Evolutionary conservation across 768 basidiomycete species (phyloP).

Genomic region (Hemileccinum rubropunctum): DNA sequence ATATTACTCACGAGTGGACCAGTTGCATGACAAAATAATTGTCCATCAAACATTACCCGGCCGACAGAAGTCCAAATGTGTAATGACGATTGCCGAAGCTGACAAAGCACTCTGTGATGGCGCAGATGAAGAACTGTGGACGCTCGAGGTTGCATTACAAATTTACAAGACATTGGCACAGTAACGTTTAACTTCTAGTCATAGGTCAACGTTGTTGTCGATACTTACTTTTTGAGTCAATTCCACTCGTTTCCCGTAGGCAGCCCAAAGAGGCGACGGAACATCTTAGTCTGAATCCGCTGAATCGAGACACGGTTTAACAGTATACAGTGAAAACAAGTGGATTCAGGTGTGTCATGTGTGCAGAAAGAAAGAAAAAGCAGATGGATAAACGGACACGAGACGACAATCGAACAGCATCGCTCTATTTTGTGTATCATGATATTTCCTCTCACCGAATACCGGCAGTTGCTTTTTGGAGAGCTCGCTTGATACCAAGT

Average conservation of each 20-base stretch:
- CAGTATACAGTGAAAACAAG: conserved; percentile 7
- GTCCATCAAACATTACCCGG: conserved; percentile 78
- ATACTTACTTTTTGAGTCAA: not conserved
- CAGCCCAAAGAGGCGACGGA: no score
- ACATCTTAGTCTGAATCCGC: not conserved
- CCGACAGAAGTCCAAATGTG: conserved; percentile 76
- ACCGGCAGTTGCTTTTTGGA: conserved; percentile 96
- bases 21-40: conserved; percentile 91
- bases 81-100: conserved; percentile 86
- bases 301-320: not conserved
- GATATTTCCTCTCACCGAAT: conserved; percentile 55
- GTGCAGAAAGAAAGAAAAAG: conserved; percentile 1
- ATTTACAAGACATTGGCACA: conserved; percentile 60
- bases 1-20: conserved; percentile 4
- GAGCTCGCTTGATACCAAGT: conserved; percentile 90
- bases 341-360: conserved; percentile 17
- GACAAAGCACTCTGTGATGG: conserved; percentile 97
- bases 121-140: conserved; percentile 95
- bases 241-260: no score
- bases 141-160: conserved; percentile 81
- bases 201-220: not conserved
- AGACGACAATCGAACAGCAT: conserved; percentile 10
- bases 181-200: not conserved
- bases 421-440: conserved; percentile 16
- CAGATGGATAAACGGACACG: conserved; percentile 15